Percentiles rank a stretch among this genome's conserved stretches.
Evolutionary conservation across 2,329 filamentous ascomycete species (phyloP).

Genomic region (Aspergillus aculeatinus): DNA sequence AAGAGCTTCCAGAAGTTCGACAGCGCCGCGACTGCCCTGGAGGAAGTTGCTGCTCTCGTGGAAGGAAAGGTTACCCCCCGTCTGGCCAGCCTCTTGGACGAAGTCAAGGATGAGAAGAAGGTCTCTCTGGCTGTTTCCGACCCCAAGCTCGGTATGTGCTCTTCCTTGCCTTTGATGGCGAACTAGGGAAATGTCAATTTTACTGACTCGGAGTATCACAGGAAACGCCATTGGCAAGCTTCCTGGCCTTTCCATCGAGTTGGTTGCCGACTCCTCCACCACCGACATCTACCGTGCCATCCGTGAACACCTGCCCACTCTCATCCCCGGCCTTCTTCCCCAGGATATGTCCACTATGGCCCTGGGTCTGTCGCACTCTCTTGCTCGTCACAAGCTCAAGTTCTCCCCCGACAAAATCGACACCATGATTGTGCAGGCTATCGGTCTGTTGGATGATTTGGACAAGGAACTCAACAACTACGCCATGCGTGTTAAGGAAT

Average conservation of each 20-base stretch:
- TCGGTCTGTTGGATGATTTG: slow-evolving; percentile 88
- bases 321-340: slow-evolving; percentile 83
- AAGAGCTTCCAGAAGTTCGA: slow-evolving; percentile 98
- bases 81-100: slow-evolving; percentile 76
- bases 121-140: slow-evolving; percentile 91
- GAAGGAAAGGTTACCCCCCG: slow-evolving; percentile 94
- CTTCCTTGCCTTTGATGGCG: not conserved
- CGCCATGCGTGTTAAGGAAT: slow-evolving; percentile 98
- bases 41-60: slow-evolving; percentile 83
- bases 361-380: slow-evolving; percentile 91
- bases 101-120: slow-evolving; percentile 97
- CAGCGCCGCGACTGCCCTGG: slow-evolving; percentile 82
- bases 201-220: slow-evolving; percentile 26
- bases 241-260: slow-evolving; percentile 79
- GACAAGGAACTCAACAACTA: slow-evolving; percentile 99
- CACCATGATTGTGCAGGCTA: slow-evolving; percentile 98
- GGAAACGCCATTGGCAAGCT: slow-evolving; percentile 89
- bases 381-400: slow-evolving; percentile 96
- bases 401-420: slow-evolving; percentile 99
- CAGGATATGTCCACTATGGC: slow-evolving; percentile 92
- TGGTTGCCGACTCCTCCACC: slow-evolving; percentile 77
- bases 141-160: slow-evolving; percentile 68
- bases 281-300: slow-evolving; percentile 92
- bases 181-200: not conserved
- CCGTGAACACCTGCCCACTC: slow-evolving; percentile 81